Base-by-base conservation (phyloP, 495 filamentous ascomycete species). In the Penicillium antarcticum region DNA sequence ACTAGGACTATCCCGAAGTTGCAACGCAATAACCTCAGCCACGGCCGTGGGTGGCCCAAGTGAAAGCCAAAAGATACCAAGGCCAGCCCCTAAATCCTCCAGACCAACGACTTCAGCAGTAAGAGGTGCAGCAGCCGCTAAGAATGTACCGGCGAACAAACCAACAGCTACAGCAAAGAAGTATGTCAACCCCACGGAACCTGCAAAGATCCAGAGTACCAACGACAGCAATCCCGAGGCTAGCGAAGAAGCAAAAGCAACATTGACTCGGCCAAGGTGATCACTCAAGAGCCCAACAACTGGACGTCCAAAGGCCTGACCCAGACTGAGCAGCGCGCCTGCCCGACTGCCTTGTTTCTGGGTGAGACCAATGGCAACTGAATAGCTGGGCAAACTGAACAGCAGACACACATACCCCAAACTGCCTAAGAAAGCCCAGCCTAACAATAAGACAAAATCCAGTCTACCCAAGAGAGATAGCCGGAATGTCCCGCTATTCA, bases 201-300 rank as follows among this genome's bases (percentile, higher is more conserved):
- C 75, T 1, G 84, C 81, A 10, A 81, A 81, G 29, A 82, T 79
- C 88, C 88, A 92, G 4, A 91, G 66, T 14, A 82, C 79, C 44
- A 91, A 78, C 33, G 77, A 76, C 9, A 80, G 68, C 6, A 89
- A 23, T 3, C 80, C 83, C 11, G 78, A 79, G 7, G 83, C 53
- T 14, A 86, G 61, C 0, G 84, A 87, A 43, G 83, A 77, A 0
- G 77, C 44, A 3, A 72, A 73, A 10, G 87, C 80, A 31, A 85
- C 72, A 51, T 88, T 83, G 38, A 90, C 66, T 23, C 85, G 72
- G 0, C 88, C 87, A 44, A 80, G 69, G 18, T 55, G 57, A 61
- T 92, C 89, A 48, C 84, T 86, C 19, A 80, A 75, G 19, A 84
- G 67, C 0, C 89, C 89, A 18, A 91, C 83, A 3, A 80, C 60